phyloP scores from a whole-genome alignment of 768 basidiomycete species.

The Serendipita sp. region DNA sequence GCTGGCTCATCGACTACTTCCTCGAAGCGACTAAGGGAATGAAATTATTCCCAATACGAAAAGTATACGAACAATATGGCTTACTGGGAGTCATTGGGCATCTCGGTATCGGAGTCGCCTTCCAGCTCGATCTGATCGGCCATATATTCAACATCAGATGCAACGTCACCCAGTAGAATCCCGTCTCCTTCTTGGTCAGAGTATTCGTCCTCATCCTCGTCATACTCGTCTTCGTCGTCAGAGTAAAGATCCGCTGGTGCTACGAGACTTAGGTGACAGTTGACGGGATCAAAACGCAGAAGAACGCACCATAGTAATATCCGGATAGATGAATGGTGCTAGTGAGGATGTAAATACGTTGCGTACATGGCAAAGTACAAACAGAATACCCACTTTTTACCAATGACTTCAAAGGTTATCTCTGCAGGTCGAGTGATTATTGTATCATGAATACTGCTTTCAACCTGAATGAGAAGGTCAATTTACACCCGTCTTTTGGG shows the following conservation, averaged over 20 bases:
- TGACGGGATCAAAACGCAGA: not conserved
- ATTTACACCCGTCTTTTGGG: not conserved
- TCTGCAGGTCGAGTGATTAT: conserved; percentile 49
- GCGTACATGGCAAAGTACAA: conserved; percentile 7
- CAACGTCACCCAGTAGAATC: conserved; percentile 55
- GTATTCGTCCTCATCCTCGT: conserved; percentile 31
- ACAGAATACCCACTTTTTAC: conserved; percentile 51
- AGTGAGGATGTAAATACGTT: conserved; percentile 7
- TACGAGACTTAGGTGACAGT: conserved; percentile 4
- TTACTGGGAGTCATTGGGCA: conserved; percentile 27
- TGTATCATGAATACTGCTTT: conserved; percentile 56
- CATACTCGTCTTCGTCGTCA: conserved; percentile 16
- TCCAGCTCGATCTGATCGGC: conserved; percentile 30
- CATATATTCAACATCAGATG: conserved; percentile 69
- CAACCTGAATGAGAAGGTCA: conserved; percentile 35
- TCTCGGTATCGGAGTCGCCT: conserved; percentile 18
- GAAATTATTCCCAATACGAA: not conserved
- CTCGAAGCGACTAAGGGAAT: conserved; percentile 46
- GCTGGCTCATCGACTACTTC: conserved; percentile 34
- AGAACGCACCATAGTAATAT: conserved; percentile 57
- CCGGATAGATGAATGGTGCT: conserved; percentile 67
- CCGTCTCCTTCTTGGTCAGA: conserved; percentile 32
- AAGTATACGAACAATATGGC: conserved; percentile 12
- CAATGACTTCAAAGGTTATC: conserved; percentile 51
- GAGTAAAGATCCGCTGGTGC: not conserved